Conservation (phyloP, 2,329 filamentous ascomycete species). For the Trichoderma aggressivum region DNA sequence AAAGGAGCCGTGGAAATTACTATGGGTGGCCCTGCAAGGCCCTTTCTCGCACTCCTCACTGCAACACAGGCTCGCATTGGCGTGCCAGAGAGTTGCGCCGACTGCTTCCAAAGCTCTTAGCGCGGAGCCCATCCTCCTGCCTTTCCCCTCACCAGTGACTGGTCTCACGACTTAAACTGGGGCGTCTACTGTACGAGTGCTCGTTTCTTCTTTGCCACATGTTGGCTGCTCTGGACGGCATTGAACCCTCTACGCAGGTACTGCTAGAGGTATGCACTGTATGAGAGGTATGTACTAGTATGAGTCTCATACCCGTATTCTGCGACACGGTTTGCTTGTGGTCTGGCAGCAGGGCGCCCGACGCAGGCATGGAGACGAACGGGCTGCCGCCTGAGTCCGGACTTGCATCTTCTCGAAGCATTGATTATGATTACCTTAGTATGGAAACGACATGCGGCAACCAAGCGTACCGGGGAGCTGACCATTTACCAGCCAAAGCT, state of each 20-base stretch:
- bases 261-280: not conserved
- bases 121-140: slow-evolving; percentile 3
- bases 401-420: slow-evolving; percentile 5
- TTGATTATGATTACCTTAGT: not conserved
- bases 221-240: not conserved
- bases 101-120: slow-evolving; percentile 15
- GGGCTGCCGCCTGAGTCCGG: not conserved
- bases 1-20: not conserved
- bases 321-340: not conserved
- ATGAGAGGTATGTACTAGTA: not conserved
- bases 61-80: slow-evolving; percentile 18
- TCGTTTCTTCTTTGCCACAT: not conserved
- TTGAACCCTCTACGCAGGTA: not conserved
- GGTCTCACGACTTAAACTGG: slow-evolving; percentile 15
- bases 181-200: not conserved
- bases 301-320: not conserved
- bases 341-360: not conserved
- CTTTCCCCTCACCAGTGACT: not conserved
- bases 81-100: slow-evolving; percentile 19
- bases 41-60: slow-evolving; percentile 2
- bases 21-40: slow-evolving; percentile 6
- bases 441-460: not conserved
- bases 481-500: not conserved
- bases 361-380: not conserved
- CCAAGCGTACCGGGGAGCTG: not conserved